phyloP scores from a whole-genome alignment of 495 filamentous ascomycete species.

The Hypoxylon rickii region DNA sequence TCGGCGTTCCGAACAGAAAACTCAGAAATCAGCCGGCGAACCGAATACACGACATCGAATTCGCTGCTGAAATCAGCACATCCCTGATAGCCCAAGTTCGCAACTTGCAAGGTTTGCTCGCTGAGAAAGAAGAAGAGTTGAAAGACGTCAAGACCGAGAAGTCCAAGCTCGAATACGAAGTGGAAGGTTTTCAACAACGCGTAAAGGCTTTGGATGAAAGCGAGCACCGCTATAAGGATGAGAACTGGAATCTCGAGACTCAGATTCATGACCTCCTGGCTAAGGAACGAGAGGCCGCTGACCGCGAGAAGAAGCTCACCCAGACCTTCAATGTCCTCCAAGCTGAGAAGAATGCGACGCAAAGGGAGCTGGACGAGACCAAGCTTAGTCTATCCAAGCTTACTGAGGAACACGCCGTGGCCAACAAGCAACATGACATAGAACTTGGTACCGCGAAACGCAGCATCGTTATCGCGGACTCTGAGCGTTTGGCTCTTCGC shows the following conservation, averaged over 20 bases:
- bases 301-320: constrained; percentile 78
- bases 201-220: constrained; percentile 85
- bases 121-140: constrained; percentile 84
- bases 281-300: constrained; percentile 68
- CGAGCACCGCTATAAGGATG: constrained; percentile 93
- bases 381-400: constrained; percentile 77
- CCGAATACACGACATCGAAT: constrained; percentile 90
- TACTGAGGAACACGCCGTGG: constrained; percentile 73
- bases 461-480: constrained; percentile 71
- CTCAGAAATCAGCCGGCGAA: constrained; percentile 87
- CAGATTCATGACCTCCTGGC: constrained; percentile 80
- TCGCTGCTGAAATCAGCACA: constrained; percentile 92
- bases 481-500: constrained; percentile 73
- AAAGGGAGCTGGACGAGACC: constrained; percentile 87
- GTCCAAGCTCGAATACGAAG: constrained; percentile 77
- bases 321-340: constrained; percentile 68
- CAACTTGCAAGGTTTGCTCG: constrained; percentile 78
- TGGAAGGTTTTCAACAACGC: constrained; percentile 76
- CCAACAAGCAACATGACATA: constrained; percentile 82
- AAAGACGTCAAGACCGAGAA: constrained; percentile 74
- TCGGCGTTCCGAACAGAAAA: constrained; percentile 80
- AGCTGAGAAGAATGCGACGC: constrained; percentile 73
- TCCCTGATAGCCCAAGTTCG: constrained; percentile 88
- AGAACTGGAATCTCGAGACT: constrained; percentile 95
- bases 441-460: constrained; percentile 81